Percentiles rank a stretch among this genome's conserved stretches.
Conservation (phyloP, 2,329 filamentous ascomycete genomes). For the Trichoderma simmonsii region DNA sequence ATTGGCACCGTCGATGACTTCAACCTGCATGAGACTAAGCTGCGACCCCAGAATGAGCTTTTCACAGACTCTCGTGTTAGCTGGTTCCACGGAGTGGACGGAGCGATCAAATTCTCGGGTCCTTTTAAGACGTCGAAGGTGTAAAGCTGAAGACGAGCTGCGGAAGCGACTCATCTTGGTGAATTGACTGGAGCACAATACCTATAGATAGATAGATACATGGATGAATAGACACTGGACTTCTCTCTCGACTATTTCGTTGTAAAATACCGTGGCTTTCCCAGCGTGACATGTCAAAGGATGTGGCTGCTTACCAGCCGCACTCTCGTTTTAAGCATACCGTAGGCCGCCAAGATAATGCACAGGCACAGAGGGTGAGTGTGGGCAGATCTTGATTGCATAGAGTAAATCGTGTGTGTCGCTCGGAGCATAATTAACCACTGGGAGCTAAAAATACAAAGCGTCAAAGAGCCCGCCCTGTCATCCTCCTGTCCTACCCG, state of each 20-base stretch:
- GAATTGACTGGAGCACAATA: not conserved
- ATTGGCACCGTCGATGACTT: conserved; percentile 13
- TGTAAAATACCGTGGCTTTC: not conserved
- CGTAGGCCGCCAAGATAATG: not conserved
- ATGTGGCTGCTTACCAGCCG: not conserved
- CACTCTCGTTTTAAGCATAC: not conserved
- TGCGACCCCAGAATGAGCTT: not conserved
- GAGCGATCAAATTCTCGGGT: not conserved
- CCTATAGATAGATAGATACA: not conserved
- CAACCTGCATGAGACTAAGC: conserved; percentile 5
- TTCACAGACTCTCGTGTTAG: not conserved
- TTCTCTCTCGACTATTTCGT: not conserved
- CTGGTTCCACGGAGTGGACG: conserved; percentile 12
- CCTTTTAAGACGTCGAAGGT: not conserved
- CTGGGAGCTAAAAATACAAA: not conserved
- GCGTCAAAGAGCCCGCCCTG: not conserved
- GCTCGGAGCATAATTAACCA: not conserved
- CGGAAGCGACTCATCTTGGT: not conserved
- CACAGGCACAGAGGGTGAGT: not conserved
- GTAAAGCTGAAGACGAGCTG: not conserved
- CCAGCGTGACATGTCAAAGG: not conserved
- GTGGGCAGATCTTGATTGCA: not conserved
- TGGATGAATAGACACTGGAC: not conserved
- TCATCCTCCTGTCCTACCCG: not conserved
- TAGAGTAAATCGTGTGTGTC: not conserved